phyloP scores from a whole-genome alignment of 495 filamentous ascomycete species.

The Aspergillus biplanus region DNA sequence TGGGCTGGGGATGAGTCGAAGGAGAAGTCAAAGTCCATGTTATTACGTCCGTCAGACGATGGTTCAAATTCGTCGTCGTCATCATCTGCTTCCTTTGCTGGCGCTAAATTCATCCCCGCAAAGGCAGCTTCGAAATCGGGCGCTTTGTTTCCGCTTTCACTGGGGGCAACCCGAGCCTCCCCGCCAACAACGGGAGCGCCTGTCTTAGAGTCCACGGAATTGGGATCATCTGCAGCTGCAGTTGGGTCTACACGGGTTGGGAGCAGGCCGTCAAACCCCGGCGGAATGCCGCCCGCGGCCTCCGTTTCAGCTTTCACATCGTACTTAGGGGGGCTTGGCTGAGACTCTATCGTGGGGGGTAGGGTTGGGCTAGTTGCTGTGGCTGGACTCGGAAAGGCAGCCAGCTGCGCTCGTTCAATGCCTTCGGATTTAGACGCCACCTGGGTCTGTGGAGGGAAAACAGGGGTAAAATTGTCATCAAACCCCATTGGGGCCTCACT shows the following conservation, averaged over 20 bases:
- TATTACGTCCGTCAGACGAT: slow-evolving; percentile 38
- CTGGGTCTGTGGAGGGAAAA: slow-evolving; percentile 59
- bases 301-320: slow-evolving; percentile 45
- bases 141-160: slow-evolving; percentile 35
- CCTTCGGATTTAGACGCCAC: slow-evolving; percentile 23
- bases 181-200: slow-evolving; percentile 48
- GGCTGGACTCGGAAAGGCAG: slow-evolving; percentile 45
- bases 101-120: slow-evolving; percentile 67
- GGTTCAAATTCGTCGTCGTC: slow-evolving; percentile 61
- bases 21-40: slow-evolving; percentile 71
- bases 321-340: slow-evolving; percentile 69
- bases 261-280: slow-evolving; percentile 66
- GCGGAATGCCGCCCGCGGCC: slow-evolving; percentile 51
- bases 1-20: slow-evolving; percentile 56
- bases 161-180: slow-evolving; percentile 33
- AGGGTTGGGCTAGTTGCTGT: slow-evolving; percentile 29
- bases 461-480: slow-evolving; percentile 86
- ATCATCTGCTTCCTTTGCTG: slow-evolving; percentile 77
- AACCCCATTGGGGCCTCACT: slow-evolving; percentile 74
- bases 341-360: slow-evolving; percentile 54
- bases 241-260: slow-evolving; percentile 68
- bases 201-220: slow-evolving; percentile 46
- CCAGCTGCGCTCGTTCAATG: slow-evolving; percentile 45
- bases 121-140: slow-evolving; percentile 90
- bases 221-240: slow-evolving; percentile 48